phyloP scores from a whole-genome alignment of 495 filamentous ascomycete genomes.

The Podospora australis region DNA sequence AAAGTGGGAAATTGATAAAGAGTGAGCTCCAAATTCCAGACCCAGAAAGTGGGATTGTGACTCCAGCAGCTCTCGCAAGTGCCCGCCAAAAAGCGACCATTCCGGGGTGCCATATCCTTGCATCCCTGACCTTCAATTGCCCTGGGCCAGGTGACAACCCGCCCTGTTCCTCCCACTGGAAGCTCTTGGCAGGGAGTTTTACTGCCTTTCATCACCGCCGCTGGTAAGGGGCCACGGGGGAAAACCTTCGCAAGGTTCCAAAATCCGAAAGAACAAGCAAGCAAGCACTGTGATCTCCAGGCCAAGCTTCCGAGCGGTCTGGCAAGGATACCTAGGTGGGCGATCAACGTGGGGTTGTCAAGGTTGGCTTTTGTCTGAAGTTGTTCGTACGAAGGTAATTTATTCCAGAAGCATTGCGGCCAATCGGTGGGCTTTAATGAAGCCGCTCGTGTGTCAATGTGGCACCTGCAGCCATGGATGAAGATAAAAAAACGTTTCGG shows the following conservation, averaged over 20 bases:
- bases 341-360: background rate
- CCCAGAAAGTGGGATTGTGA: background rate
- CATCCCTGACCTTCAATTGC: background rate
- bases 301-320: background rate
- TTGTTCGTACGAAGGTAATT: too few relatives aligned
- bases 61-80: too few relatives aligned
- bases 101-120: constrained; percentile 4
- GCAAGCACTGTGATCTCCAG: background rate
- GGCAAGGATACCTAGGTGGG: too few relatives aligned
- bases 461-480: too few relatives aligned
- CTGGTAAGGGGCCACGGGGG: background rate
- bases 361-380: background rate
- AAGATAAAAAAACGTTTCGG: too few relatives aligned
- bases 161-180: background rate
- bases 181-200: constrained; percentile 3
- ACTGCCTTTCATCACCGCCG: background rate
- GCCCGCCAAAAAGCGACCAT: constrained; percentile 2
- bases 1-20: background rate
- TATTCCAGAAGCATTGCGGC: too few relatives aligned
- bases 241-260: background rate
- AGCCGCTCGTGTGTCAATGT: too few relatives aligned
- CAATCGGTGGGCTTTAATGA: too few relatives aligned
- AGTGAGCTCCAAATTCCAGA: background rate
- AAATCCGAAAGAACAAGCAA: too few relatives aligned
- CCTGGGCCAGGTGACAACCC: background rate